Percentiles rank a stretch among this genome's conserved stretches.
phyloP scores from a whole-genome alignment of 1,284 basidiomycete species.

The Rhizoctonia solani region DNA sequence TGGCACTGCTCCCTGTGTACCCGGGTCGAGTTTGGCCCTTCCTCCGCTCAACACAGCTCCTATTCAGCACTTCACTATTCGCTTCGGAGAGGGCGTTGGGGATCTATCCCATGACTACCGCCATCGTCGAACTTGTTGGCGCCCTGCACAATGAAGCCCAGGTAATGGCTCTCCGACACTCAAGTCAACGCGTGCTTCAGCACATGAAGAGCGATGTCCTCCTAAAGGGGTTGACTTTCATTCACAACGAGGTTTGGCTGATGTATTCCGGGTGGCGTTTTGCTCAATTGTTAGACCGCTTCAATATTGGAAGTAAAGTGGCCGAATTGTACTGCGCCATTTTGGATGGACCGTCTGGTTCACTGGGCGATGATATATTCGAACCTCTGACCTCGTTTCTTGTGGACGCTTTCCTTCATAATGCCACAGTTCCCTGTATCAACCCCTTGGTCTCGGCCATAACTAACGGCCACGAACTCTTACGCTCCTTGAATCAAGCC shows the following conservation, averaged over 20 bases:
- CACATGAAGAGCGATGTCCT: slow-evolving; percentile 82
- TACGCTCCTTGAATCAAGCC: slow-evolving; percentile 62
- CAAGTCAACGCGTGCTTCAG: slow-evolving; percentile 56
- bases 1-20: slow-evolving; percentile 72
- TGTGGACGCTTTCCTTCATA: slow-evolving; percentile 66
- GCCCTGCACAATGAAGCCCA: slow-evolving; percentile 76
- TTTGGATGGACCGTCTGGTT: slow-evolving; percentile 44
- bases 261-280: slow-evolving; percentile 85
- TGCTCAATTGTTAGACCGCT: slow-evolving; percentile 71
- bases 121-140: slow-evolving; percentile 75
- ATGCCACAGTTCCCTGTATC: slow-evolving; percentile 73
- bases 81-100: slow-evolving; percentile 72
- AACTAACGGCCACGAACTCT: slow-evolving; percentile 60
- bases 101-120: slow-evolving; percentile 77
- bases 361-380: slow-evolving; percentile 6
- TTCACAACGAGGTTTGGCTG: slow-evolving; percentile 84
- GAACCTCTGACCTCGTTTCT: slow-evolving; percentile 49
- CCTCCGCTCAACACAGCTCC: slow-evolving; percentile 71
- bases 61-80: slow-evolving; percentile 71
- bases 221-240: slow-evolving; percentile 71
- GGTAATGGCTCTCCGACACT: slow-evolving; percentile 52
- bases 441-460: slow-evolving; percentile 73
- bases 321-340: slow-evolving; percentile 68
- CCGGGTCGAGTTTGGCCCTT: slow-evolving; percentile 85
- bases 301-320: slow-evolving; percentile 74